Evolutionary conservation across 1,284 basidiomycete species (phyloP), one percentile per base, ranked within the genome.

Genomic region (Ceratobasidium sp.): DNA sequence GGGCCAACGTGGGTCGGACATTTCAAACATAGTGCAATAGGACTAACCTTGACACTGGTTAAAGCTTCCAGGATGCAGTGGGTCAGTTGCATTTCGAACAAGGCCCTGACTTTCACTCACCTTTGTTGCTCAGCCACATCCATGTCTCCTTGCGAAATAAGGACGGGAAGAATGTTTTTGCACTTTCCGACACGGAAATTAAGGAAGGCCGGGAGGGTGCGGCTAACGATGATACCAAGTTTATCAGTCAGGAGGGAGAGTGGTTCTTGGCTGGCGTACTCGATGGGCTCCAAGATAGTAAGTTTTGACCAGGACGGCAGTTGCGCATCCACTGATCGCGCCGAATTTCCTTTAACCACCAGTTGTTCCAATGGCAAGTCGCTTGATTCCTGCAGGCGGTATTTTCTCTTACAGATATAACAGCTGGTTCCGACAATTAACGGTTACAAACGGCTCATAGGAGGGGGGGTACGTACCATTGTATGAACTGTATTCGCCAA

Each of bases 381-480:
- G 27, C 48, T 81, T 81, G 82, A 10, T 12, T 16, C 16, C 10
- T n/a, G 78, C 85, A 84, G 18, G 20, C 85, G 68, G 83, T 87
- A 80, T 86, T 79, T 30, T 54, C 14, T 14, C 38, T 65, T 12
- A 60, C 12, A 8, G 2, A 12, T 16, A 33, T 50, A 30, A 12
- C 69, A 82, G 93, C 87, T 98, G 77, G 96, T 97, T 48, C 96
- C 96, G 0, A 98, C 94, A 0, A 93, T 98, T 85, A 97, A 97
- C 83, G 96, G 96, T n/a, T 99, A 99, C 87, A 99, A 99, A 84
- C 94, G 97, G 27, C 90, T 99, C 16, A 92, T 96, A 20, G 96
- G 94, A n/a, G 96, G 96, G 23, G 95, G 96, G 83, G 92, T 84
- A 76, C 74, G 83, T 50, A 67, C 23, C 12, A 33, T 48, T 23